Conservation (phyloP, 2,329 filamentous ascomycete species). For the Sarocladiaceae sp. region DNA sequence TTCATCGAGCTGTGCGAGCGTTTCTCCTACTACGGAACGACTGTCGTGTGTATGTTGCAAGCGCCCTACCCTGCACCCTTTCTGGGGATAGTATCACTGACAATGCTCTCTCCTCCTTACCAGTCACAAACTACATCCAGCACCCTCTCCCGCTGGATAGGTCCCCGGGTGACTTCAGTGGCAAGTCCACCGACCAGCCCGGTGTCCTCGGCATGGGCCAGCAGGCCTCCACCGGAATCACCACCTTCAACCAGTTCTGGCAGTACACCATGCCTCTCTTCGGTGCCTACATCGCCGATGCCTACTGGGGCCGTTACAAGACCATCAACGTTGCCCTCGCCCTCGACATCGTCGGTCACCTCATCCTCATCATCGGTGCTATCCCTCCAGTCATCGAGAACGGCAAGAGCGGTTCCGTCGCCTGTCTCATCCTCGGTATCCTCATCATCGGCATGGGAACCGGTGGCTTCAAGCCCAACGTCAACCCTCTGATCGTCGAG, state of each 20-base stretch:
- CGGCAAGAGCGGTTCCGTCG: slow-evolving; percentile 46
- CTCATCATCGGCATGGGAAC: slow-evolving; percentile 53
- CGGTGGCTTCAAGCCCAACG: slow-evolving; percentile 70
- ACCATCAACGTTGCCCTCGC: slow-evolving; percentile 59
- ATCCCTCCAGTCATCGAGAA: slow-evolving; percentile 55
- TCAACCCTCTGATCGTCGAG: slow-evolving; percentile 61
- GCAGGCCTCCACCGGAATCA: slow-evolving; percentile 39
- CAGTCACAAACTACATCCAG: slow-evolving; percentile 57
- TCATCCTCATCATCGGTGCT: slow-evolving; percentile 61
- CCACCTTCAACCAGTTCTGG: slow-evolving; percentile 50
- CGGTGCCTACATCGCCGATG: slow-evolving; percentile 43
- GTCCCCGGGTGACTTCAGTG: slow-evolving; percentile 36
- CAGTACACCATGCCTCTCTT: slow-evolving; percentile 53
- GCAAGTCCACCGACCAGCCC: slow-evolving; percentile 37
- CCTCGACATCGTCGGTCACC: slow-evolving; percentile 57
- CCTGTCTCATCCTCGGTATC: slow-evolving; percentile 56
- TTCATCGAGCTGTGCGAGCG: slow-evolving; percentile 66
- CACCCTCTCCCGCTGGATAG: slow-evolving; percentile 49
- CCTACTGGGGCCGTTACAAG: slow-evolving; percentile 61
- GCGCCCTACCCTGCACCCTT: no score
- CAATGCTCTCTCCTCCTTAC: background rate
- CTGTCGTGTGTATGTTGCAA: slow-evolving; percentile 57
- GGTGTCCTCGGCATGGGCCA: slow-evolving; percentile 54
- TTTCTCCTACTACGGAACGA: slow-evolving; percentile 66
- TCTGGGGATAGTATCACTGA: no score